Conservation (phyloP, 768 basidiomycete genomes). For the Hysterangium stoloniferum region DNA sequence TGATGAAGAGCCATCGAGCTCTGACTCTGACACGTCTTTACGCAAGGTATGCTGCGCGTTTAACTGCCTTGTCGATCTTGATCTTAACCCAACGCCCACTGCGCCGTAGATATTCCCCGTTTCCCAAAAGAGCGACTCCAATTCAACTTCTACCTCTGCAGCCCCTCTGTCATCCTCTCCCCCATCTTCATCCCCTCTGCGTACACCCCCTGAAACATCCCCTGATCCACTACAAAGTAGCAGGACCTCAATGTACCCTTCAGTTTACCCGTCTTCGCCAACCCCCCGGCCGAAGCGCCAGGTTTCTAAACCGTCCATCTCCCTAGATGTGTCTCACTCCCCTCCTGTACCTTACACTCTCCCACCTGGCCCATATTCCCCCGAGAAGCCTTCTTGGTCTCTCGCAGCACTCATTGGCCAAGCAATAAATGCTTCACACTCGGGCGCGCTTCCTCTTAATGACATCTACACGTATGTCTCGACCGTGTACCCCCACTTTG, state of each 20-base stretch:
- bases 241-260: background rate
- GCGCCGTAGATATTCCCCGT: background rate
- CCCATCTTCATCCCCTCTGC: slow-evolving; percentile 10
- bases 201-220: slow-evolving; percentile 3
- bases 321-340: background rate
- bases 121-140: background rate
- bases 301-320: background rate
- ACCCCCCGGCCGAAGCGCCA: slow-evolving; percentile 1
- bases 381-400: slow-evolving; percentile 74
- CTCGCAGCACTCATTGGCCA: slow-evolving; percentile 97
- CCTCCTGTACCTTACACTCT: slow-evolving; percentile 58
- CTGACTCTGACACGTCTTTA: slow-evolving; percentile 6
- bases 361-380: slow-evolving; percentile 78
- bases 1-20: slow-evolving; percentile 3
- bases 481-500: slow-evolving; percentile 88
- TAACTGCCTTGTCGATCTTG: background rate
- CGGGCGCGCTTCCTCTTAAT: slow-evolving; percentile 81
- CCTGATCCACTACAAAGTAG: too few species aligned
- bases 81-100: background rate
- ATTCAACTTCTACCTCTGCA: background rate
- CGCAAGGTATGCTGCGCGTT: background rate
- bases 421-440: slow-evolving; percentile 78
- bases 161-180: slow-evolving; percentile 7
- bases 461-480: slow-evolving; percentile 98
- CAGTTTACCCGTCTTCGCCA: slow-evolving; percentile 1